Evolutionary conservation across 148 eudicot genomes (phyloP), one percentile per base, ranked within the genome.

Genomic region (Bassia scoparia): DNA sequence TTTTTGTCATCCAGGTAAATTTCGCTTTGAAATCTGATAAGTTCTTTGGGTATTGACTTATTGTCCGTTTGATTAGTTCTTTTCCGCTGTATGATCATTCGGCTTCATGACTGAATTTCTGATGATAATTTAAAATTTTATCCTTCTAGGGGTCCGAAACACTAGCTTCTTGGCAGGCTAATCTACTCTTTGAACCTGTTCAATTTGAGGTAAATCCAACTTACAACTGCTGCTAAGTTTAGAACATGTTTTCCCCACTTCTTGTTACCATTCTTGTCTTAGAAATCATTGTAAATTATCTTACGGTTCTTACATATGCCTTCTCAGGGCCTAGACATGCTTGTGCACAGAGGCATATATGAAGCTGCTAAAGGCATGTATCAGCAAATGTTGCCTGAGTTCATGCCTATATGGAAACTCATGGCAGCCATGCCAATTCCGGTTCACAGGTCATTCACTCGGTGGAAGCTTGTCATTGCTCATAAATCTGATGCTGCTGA

Each of bases 291-390:
- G n/a, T n/a, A n/a, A n/a, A n/a, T n/a, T n/a, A n/a, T n/a, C n/a
- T n/a, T n/a, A n/a, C n/a, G n/a, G n/a, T n/a, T n/a, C n/a, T 10
- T 18, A 13, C 18, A 54, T 37, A 18, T 75, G n/a, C 65, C 61
- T 23, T 29, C 30, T 43, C 66, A 95, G 99, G 97, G 92, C 37
- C 67, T 90, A 62, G 96, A 85, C 72, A 88, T 96, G 53, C 82
- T 85, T 80, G 99, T 96, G 80, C 99, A 96, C 60, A 81, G 99
- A 83, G 99, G 99, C 41, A 96, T 96, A 79, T 96, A 96, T 33
- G 99, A 96, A 85, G 96, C 97, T 26, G 99, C 99, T 67, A 96
- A 96, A 74, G 97, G 99, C 44, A 90, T 96, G 20, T 96, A 92
- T 60, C 88, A 80, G 75, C 96, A 87, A 69, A 87, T 96, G 97